A percentile compares a stretch with the other conserved stretches of the same genome.
Conservation (phyloP, 305 asterid genomes). For the Fraxinus sp. region DNA sequence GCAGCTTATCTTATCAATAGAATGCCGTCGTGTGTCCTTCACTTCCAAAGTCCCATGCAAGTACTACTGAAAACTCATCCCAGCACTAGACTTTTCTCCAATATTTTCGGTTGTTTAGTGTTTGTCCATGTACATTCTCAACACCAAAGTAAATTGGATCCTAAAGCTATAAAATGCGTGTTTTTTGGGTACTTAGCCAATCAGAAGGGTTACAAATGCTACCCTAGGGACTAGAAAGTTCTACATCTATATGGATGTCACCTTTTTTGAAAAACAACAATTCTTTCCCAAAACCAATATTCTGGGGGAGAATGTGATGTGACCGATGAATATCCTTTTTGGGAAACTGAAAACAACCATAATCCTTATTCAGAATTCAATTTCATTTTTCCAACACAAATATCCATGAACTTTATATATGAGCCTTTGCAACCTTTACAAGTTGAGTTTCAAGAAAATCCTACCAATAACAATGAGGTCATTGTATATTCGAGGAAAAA, state of each 20-base stretch:
- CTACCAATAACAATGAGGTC: background rate
- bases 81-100: background rate
- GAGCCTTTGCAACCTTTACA: background rate
- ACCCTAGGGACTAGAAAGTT: background rate
- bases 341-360: background rate
- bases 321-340: background rate
- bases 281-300: background rate
- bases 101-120: background rate
- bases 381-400: background rate
- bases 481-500: background rate
- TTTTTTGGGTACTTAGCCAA: background rate
- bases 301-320: background rate
- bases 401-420: background rate
- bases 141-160: background rate
- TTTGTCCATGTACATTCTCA: background rate
- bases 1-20: background rate
- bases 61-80: background rate
- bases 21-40: background rate
- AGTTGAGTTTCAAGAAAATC: background rate
- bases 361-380: background rate
- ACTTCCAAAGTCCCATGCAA: background rate
- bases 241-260: background rate
- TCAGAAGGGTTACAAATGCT: background rate
- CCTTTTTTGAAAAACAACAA: background rate
- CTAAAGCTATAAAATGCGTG: background rate